phyloP scores from a whole-genome alignment of 345 rosid genomes.

The Linum usitatissimum region DNA sequence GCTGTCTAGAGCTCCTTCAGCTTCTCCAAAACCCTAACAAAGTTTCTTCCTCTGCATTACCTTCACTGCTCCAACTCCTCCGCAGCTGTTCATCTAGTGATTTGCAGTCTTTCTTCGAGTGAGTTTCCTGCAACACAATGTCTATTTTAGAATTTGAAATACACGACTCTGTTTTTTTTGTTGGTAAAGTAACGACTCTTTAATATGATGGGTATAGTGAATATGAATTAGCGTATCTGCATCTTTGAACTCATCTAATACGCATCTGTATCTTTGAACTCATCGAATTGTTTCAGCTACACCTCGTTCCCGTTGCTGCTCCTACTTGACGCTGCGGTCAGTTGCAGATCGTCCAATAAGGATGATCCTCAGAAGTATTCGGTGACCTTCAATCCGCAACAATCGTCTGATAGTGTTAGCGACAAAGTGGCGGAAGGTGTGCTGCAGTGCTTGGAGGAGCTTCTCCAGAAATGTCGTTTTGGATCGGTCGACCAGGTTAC shows the following conservation, averaged over 20 bases:
- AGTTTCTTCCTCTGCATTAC: conserved; percentile 27
- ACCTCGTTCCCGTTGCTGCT: conserved; percentile 71
- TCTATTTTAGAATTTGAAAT: too few species aligned
- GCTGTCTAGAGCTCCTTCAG: conserved; percentile 56
- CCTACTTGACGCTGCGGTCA: conserved; percentile 60
- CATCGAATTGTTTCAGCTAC: conserved; percentile 44
- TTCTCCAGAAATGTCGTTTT: conserved; percentile 50
- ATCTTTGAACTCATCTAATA: not conserved
- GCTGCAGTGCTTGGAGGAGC: conserved; percentile 71
- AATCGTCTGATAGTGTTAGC: conserved; percentile 33
- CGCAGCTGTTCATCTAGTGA: conserved; percentile 32
- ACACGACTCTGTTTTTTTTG: too few species aligned
- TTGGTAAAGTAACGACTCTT: not conserved
- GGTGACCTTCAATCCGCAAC: conserved; percentile 1
- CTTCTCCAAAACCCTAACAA: conserved; percentile 50
- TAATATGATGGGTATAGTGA: not conserved
- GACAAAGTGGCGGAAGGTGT: conserved; percentile 78
- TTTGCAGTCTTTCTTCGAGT: conserved; percentile 85
- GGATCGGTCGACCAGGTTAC: conserved; percentile 65
- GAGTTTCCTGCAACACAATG: not conserved
- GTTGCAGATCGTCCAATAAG: conserved; percentile 34
- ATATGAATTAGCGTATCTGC: not conserved
- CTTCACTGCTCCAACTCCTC: conserved; percentile 43
- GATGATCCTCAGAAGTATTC: conserved; percentile 13
- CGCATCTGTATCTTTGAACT: not conserved